Evolutionary conservation across 352 stramenopile species (phyloP).

Genomic region (Phytophthora hibernalis): DNA sequence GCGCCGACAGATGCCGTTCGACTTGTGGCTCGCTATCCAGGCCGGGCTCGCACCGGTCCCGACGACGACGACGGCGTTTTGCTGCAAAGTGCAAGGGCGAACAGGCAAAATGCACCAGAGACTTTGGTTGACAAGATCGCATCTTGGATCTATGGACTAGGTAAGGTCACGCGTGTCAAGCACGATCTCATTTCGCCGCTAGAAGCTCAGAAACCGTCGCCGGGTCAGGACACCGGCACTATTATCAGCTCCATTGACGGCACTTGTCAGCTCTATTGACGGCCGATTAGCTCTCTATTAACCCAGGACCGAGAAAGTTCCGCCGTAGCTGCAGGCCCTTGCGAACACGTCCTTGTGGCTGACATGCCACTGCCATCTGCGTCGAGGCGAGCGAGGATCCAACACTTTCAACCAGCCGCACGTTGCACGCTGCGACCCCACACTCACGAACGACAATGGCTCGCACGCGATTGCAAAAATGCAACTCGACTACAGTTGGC

Average conservation of each 20-base stretch:
- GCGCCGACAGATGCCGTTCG: conserved; percentile 18
- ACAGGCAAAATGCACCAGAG: conserved; percentile 3
- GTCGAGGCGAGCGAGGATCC: conserved; percentile 29
- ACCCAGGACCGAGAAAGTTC: conserved; percentile 28
- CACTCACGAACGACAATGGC: conserved; percentile 10
- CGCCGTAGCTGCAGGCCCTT: conserved; percentile 28
- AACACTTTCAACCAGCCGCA: conserved; percentile 22
- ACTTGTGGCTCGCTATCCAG: conserved; percentile 19
- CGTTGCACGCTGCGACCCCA: not conserved
- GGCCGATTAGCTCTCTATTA: conserved; percentile 26
- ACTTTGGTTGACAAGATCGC: conserved; percentile 16
- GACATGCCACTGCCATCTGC: conserved; percentile 14
- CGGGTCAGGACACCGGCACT: not conserved
- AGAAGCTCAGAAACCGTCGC: not conserved
- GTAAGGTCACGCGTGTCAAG: conserved; percentile 10
- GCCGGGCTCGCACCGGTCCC: no score
- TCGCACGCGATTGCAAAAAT: conserved; percentile 37
- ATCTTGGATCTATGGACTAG: conserved; percentile 13
- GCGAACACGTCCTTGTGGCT: conserved; percentile 30
- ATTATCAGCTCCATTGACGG: not conserved
- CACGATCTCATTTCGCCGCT: conserved; percentile 20
- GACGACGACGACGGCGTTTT: not conserved
- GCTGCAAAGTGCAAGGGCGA: not conserved
- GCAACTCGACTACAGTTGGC: conserved; percentile 20
- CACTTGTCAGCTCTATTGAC: conserved; percentile 6